These are phyloP conservation scores for Radiomyces spectabilis DNA, from an alignment of 192 early-diverging fungal genomes.

Conservation along the genomic window DNA sequence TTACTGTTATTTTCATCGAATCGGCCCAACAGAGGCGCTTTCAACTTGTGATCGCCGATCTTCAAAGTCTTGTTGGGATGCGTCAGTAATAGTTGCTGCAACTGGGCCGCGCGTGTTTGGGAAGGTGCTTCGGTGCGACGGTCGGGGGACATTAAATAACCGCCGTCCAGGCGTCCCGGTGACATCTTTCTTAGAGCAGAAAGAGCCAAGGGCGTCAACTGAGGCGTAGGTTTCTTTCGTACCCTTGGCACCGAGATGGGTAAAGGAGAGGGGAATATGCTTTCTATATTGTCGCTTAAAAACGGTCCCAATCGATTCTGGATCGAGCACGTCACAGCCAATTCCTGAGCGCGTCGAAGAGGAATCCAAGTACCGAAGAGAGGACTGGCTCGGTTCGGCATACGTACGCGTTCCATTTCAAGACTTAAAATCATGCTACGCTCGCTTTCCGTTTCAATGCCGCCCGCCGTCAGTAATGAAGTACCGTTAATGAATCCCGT, in stretches of 20 bases:
- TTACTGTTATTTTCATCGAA: conserved; percentile 23
- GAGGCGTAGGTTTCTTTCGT: too few species aligned
- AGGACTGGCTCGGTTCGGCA: conserved; percentile 57
- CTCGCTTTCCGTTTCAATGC: conserved; percentile 80
- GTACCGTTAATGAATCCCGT: conserved; percentile 85
- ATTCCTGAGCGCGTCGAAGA: conserved; percentile 70
- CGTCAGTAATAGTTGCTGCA: conserved; percentile 12
- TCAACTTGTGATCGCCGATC: not conserved
- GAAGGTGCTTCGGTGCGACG: too few species aligned
- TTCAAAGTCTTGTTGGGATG: conserved; percentile 13
- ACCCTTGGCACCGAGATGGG: conserved; percentile 32
- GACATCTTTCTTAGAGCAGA: too few species aligned
- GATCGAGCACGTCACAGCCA: conserved; percentile 77
- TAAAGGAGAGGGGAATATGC: conserved; percentile 55
- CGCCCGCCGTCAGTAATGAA: conserved; percentile 76
- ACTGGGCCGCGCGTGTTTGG: conserved; percentile 2
- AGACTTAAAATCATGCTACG: conserved; percentile 82
- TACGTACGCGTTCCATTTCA: conserved; percentile 72
- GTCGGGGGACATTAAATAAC: too few species aligned
- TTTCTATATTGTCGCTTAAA: conserved; percentile 67
- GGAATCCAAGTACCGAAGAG: conserved; percentile 95
- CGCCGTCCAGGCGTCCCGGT: too few species aligned
- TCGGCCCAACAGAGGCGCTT: conserved; percentile 7
- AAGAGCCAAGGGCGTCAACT: too few species aligned
- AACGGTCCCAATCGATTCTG: conserved; percentile 69